phyloP scores from a whole-genome alignment of 1,284 basidiomycete genomes.

The Tilletia walkeri region DNA sequence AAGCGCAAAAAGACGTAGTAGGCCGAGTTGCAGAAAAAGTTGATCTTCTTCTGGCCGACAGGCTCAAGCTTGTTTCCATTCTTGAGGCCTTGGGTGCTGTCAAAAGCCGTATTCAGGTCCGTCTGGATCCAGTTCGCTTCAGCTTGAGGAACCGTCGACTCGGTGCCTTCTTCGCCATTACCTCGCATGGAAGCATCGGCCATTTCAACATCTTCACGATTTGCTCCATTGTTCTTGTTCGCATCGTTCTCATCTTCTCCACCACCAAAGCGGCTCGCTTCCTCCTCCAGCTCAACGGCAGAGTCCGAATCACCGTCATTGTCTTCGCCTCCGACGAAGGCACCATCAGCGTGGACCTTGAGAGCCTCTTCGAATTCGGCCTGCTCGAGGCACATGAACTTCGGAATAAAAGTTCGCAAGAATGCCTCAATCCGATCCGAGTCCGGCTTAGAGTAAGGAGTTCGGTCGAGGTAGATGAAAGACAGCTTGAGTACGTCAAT shows the following conservation, averaged over 20 bases:
- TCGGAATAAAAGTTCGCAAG: conserved; percentile 78
- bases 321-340: conserved; percentile 67
- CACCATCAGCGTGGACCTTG: conserved; percentile 56
- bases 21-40: conserved; percentile 87
- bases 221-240: conserved; percentile 21
- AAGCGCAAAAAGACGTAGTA: conserved; percentile 86
- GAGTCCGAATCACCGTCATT: conserved; percentile 57
- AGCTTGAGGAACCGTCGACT: conserved; percentile 28
- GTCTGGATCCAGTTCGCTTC: conserved; percentile 60
- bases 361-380: conserved; percentile 58
- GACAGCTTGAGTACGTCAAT: conserved; percentile 86
- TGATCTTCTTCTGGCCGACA: conserved; percentile 55
- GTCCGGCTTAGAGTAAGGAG: conserved; percentile 72
- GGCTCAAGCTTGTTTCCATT: conserved; percentile 23
- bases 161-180: conserved; percentile 24
- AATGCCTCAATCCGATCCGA: conserved; percentile 80
- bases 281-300: conserved; percentile 57
- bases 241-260: conserved; percentile 32
- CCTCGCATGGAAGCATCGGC: neutral
- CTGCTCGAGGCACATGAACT: conserved; percentile 73
- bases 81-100: conserved; percentile 33
- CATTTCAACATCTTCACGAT: conserved; percentile 15
- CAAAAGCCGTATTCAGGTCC: conserved; percentile 50
- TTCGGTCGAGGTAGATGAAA: conserved; percentile 82
- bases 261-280: neutral